A percentile compares a stretch with the other conserved stretches of the same genome.
These are phyloP conservation scores for Yamadazyma membranifaciens DNA, from an alignment of 1,139 yeast species.

Conservation along the genomic window DNA sequence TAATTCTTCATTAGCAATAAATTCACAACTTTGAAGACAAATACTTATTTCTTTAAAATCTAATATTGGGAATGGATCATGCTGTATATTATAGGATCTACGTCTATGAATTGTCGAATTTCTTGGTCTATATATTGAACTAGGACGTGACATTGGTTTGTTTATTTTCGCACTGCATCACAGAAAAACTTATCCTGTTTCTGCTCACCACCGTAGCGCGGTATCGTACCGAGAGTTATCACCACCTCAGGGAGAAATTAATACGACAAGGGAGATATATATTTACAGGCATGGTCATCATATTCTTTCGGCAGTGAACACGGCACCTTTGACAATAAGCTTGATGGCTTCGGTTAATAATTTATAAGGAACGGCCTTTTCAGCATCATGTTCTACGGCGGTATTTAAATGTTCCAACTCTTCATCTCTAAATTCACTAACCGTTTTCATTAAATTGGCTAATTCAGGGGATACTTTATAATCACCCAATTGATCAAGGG, in stretches of 20 bases:
- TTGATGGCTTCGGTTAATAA: constrained; percentile 86
- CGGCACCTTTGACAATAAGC: constrained; percentile 79
- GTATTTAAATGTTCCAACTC: constrained; percentile 95
- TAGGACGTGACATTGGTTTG: constrained; percentile 17
- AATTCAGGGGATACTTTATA: constrained; percentile 51
- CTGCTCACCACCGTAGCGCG: too few relatives aligned
- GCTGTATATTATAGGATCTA: constrained; percentile 12
- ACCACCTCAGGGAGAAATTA: neutral
- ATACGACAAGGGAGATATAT: neutral
- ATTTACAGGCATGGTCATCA: constrained; percentile 18
- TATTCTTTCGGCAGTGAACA: constrained; percentile 85
- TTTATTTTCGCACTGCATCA: constrained; percentile 5
- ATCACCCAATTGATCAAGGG: constrained; percentile 5
- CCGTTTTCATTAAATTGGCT: constrained; percentile 53
- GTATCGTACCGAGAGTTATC: too few relatives aligned
- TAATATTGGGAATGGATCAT: constrained; percentile 61
- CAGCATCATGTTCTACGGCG: constrained; percentile 88
- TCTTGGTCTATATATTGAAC: constrained; percentile 15
- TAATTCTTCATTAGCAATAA: constrained; percentile 61
- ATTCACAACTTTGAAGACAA: constrained; percentile 64
- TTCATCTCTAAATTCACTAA: constrained; percentile 85
- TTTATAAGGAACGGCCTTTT: constrained; percentile 89
- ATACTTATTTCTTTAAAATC: constrained; percentile 62
- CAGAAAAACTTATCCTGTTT: too few relatives aligned
- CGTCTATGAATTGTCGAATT: constrained; percentile 16